These are phyloP conservation scores for Chalciporus chontae DNA, from an alignment of 768 basidiomycete species.

Conservation along the genomic window DNA sequence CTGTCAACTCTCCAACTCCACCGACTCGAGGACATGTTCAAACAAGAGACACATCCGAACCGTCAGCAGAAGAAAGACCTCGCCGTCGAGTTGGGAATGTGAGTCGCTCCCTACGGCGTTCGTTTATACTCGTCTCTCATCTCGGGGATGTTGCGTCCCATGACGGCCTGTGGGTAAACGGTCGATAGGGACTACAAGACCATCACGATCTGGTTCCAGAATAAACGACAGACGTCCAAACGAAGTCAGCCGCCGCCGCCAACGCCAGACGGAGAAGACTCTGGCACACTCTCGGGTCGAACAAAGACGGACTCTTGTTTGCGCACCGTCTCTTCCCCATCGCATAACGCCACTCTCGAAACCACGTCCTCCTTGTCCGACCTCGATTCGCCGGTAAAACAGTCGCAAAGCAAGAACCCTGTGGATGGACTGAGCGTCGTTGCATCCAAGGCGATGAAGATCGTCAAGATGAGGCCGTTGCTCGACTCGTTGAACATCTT, in stretches of 20 bases:
- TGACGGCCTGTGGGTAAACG: neutral
- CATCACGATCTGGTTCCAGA: constrained; percentile 78
- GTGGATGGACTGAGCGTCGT: neutral
- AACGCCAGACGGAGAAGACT: neutral
- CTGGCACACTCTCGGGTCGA: neutral
- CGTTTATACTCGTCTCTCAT: neutral
- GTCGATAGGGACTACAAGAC: constrained; percentile 41
- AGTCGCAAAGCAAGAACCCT: neutral
- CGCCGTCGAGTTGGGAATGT: constrained; percentile 28
- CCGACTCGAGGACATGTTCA: constrained; percentile 28
- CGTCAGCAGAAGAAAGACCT: constrained; percentile 28
- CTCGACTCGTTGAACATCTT: constrained; percentile 17
- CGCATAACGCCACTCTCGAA: constrained; percentile 24
- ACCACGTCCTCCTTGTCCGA: neutral
- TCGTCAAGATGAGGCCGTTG: constrained; percentile 23
- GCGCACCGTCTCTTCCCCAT: constrained; percentile 30
- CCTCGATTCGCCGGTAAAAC: neutral
- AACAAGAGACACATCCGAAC: constrained; percentile 28
- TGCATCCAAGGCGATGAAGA: constrained; percentile 14
- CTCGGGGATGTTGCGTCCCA: neutral
- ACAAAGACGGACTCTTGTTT: constrained; percentile 19
- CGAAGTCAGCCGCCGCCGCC: constrained; percentile 14
- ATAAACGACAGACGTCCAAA: constrained; percentile 62
- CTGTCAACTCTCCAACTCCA: constrained; percentile 31
- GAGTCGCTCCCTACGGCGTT: constrained; percentile 4